A percentile compares a stretch with the other conserved stretches of the same genome.
These are phyloP conservation scores for Penium margaritaceum DNA, from an alignment of 139 green algal genomes.

Conservation along the genomic window DNA sequence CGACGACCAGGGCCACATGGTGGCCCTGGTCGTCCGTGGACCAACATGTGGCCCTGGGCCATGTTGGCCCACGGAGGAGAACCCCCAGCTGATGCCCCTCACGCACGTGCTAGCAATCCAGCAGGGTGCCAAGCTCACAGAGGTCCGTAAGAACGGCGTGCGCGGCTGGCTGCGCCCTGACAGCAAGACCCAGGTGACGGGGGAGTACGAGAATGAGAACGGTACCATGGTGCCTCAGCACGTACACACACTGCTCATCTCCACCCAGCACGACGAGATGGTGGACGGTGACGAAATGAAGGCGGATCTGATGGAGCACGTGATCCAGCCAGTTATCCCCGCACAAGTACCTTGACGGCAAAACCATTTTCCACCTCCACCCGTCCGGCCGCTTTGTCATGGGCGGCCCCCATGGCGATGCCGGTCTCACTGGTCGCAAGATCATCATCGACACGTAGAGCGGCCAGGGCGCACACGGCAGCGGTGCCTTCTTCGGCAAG, in stretches of 20 bases:
- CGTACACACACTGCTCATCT: constrained; percentile 99
- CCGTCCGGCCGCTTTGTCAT: constrained; percentile 94
- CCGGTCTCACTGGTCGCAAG: constrained; percentile 92
- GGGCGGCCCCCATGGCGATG: constrained; percentile 90
- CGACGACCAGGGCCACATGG: constrained; percentile 99
- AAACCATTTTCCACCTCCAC: constrained; percentile 99
- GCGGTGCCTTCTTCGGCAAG: constrained; percentile 80
- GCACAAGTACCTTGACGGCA: constrained; percentile 93
- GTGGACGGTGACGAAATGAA: constrained; percentile 93
- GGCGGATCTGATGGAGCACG: constrained; percentile 85
- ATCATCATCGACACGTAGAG: constrained; percentile 99
- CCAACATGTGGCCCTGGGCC: constrained; percentile 60
- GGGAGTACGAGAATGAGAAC: constrained; percentile 90
- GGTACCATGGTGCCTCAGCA: constrained; percentile 79
- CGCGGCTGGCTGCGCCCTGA: constrained; percentile 80
- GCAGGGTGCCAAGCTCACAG: constrained; percentile 70
- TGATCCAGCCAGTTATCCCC: constrained; percentile 96
- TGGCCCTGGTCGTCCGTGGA: no score
- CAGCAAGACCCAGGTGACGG: constrained; percentile 98
- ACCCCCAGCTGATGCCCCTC: constrained; percentile 92
- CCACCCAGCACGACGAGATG: constrained; percentile 70
- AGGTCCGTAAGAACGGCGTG: constrained; percentile 52
- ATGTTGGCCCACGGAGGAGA: constrained; percentile 99
- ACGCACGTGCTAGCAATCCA: constrained; percentile 94
- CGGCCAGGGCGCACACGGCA: constrained; percentile 94